Percentiles rank a stretch among this genome's conserved stretches.
phyloP scores from a whole-genome alignment of 176 grass and related monocot species.

The Luzula sylvatica region DNA sequence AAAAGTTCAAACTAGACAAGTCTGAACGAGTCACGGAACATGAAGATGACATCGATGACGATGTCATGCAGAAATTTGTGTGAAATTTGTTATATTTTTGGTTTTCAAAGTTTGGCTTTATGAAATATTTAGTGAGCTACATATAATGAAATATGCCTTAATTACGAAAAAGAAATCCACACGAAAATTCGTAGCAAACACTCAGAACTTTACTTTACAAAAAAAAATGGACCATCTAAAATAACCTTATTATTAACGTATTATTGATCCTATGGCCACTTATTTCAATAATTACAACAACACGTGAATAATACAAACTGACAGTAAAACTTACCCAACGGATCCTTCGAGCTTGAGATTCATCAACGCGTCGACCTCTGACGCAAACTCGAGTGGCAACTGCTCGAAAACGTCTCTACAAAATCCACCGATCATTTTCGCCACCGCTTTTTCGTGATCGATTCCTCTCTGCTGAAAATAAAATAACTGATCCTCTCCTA shows the following conservation, averaged over 20 bases:
- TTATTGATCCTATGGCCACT: background rate
- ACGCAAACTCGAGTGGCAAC: slow-evolving; percentile 79
- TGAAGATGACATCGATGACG: no score
- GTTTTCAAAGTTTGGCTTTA: no score
- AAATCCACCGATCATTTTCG: slow-evolving; percentile 91
- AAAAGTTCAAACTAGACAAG: no score
- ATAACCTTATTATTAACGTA: slow-evolving; percentile 8
- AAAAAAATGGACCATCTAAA: background rate
- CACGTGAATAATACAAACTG: no score
- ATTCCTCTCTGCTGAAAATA: slow-evolving; percentile 99
- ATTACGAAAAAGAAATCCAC: background rate
- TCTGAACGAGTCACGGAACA: no score
- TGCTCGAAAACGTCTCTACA: slow-evolving; percentile 84
- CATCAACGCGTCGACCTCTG: slow-evolving; percentile 87
- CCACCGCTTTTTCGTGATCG: slow-evolving; percentile 91
- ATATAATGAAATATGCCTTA: no score
- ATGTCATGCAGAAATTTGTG: no score
- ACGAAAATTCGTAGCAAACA: slow-evolving; percentile 10
- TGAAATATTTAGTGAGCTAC: no score
- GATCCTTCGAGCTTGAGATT: slow-evolving; percentile 95
- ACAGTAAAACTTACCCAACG: slow-evolving; percentile 49
- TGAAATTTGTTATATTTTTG: no score
- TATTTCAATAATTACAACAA: slow-evolving; percentile 16
- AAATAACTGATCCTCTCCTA: slow-evolving; percentile 94
- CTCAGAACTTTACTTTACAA: slow-evolving; percentile 20